phyloP scores from a whole-genome alignment of 2,329 filamentous ascomycete species.

The Alternaria sp. region DNA sequence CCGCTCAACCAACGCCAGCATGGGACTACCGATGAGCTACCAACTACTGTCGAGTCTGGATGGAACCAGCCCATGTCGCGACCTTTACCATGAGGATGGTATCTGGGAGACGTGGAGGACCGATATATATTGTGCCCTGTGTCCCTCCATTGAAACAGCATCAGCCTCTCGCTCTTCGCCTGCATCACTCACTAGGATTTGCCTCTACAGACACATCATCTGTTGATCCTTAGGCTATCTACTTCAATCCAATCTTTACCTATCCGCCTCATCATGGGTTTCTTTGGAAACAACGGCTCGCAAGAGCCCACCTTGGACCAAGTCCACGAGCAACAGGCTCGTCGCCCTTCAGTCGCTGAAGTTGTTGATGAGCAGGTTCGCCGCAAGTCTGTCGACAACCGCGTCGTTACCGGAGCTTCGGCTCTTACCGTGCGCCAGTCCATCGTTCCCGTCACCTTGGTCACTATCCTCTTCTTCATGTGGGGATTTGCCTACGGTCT shows the following conservation, averaged over 20 bases:
- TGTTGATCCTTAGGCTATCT: conserved; percentile 7
- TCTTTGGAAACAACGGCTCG: conserved; percentile 37
- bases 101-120: conserved; percentile 8
- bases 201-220: conserved; percentile 8
- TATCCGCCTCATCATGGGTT: conserved; percentile 29
- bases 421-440: conserved; percentile 56
- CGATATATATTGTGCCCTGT: conserved; percentile 32
- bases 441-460: conserved; percentile 59
- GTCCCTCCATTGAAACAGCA: conserved; percentile 22
- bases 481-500: conserved; percentile 62
- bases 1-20: conserved; percentile 28
- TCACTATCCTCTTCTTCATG: conserved; percentile 61
- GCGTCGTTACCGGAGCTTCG: conserved; percentile 47
- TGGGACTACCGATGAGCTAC: conserved; percentile 25
- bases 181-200: conserved; percentile 20
- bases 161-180: conserved; percentile 32
- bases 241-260: neutral
- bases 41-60: conserved; percentile 32
- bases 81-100: conserved; percentile 16
- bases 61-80: conserved; percentile 31
- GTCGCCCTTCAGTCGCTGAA: conserved; percentile 47
- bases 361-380: conserved; percentile 44
- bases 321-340: conserved; percentile 48
- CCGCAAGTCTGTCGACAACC: conserved; percentile 49
- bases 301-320: conserved; percentile 49